Conservation (phyloP, 2,329 filamentous ascomycete species). For the Exophiala sideris region DNA sequence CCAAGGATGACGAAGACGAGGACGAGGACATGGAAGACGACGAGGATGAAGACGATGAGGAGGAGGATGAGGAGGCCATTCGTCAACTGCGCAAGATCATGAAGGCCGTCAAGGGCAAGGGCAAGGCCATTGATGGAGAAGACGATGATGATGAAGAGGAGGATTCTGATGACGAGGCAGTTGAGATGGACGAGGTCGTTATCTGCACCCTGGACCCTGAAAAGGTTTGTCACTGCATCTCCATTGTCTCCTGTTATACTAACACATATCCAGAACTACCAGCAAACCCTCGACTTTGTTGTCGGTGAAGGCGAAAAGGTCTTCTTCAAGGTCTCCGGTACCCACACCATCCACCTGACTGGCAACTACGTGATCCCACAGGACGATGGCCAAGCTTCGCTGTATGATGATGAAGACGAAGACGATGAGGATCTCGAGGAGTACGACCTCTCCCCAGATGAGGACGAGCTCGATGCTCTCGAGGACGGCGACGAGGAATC, state of each 20-base stretch:
- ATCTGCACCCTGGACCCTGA: conserved; percentile 93
- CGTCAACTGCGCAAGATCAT: conserved; percentile 55
- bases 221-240: conserved; percentile 60
- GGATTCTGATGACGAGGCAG: conserved; percentile 54
- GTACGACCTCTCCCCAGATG: conserved; percentile 76
- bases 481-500: conserved; percentile 58
- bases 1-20: conserved; percentile 66
- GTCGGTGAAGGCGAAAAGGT: conserved; percentile 84
- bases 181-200: conserved; percentile 69
- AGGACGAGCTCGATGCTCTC: conserved; percentile 66
- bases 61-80: conserved; percentile 50
- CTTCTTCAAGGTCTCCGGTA: conserved; percentile 88
- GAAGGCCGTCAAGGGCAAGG: conserved; percentile 64
- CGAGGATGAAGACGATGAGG: conserved; percentile 69
- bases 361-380: conserved; percentile 88
- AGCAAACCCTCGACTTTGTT: conserved; percentile 91
- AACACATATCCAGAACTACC: conserved; percentile 66
- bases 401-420: conserved; percentile 52
- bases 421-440: conserved; percentile 56
- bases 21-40: conserved; percentile 69
- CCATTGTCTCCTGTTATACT: background rate
- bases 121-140: conserved; percentile 50
- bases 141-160: conserved; percentile 21
- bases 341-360: conserved; percentile 85
- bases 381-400: conserved; percentile 45